These are phyloP conservation scores for Penicillium sp. DNA, from an alignment of 2,329 filamentous ascomycete genomes.

Conservation along the genomic window DNA sequence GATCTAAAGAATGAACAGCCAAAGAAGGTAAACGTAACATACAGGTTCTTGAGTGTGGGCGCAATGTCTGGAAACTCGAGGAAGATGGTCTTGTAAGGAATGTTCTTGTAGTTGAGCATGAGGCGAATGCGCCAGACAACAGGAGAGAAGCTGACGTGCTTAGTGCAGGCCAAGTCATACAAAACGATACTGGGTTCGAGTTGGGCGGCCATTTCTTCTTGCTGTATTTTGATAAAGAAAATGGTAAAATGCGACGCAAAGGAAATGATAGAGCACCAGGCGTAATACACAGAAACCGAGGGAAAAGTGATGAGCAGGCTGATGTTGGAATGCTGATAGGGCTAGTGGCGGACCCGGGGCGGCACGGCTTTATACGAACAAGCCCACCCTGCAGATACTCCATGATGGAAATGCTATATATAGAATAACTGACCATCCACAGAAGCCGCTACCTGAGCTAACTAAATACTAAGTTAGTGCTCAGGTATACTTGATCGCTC, in stretches of 20 bases:
- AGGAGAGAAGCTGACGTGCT: slow-evolving; percentile 45
- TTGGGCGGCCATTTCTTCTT: background rate
- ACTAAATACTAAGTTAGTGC: too few relatives aligned
- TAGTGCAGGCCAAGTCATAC: slow-evolving; percentile 43
- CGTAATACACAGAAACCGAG: background rate
- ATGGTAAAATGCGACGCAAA: background rate
- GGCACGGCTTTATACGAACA: background rate
- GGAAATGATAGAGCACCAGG: background rate
- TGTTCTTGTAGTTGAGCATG: slow-evolving; percentile 46
- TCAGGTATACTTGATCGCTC: too few relatives aligned
- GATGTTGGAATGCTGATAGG: background rate
- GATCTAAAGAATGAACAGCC: background rate
- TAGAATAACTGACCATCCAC: too few relatives aligned
- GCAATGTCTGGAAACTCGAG: slow-evolving; percentile 47
- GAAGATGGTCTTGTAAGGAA: slow-evolving; percentile 44
- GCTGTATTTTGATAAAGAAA: background rate
- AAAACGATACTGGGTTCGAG: slow-evolving; percentile 37
- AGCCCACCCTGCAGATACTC: background rate
- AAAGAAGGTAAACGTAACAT: slow-evolving; percentile 17
- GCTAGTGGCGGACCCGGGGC: background rate
- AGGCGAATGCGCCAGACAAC: slow-evolving; percentile 45
- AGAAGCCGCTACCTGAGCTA: too few relatives aligned
- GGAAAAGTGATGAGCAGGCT: background rate
- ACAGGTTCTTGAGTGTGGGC: slow-evolving; percentile 43
- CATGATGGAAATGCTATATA: background rate